Evolutionary conservation across 495 filamentous ascomycete genomes (phyloP), one percentile per base, ranked within the genome.

Genomic region (Daldinia vernicosa): DNA sequence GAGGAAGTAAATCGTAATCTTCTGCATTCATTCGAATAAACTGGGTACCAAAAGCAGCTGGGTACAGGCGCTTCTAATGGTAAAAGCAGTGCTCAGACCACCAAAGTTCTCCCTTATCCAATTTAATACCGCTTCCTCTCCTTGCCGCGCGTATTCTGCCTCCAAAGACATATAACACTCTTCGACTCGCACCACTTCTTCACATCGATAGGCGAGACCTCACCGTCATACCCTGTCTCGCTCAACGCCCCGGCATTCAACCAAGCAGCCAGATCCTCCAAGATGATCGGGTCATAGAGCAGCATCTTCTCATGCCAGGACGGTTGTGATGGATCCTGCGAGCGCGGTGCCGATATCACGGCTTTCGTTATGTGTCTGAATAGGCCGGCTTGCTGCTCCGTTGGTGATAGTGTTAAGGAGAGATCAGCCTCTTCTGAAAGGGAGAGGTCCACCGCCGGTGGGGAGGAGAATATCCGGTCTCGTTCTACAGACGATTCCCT

Each of bases 241-340:
- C 81, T 82, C 37, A 96, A 72, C 4, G 89, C 90, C 33, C 91
- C 88, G 17, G 84, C 85, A 66, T 97, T 97, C 26, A 99, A 77
- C 93, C 93, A 98, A 1, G 78, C 81, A 5, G 94, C 84, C 8
- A 99, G 80, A 62, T 98, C 95, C 78, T 98, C 95, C 1, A 98
- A 76, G 0, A 95, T 84, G 40, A 99, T 91, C 0, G 96, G 93
- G 69, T 98, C 95, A 76, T 95, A 98, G 80, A 97, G 89, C 17
- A 98, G 84, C 52, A 99, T 97, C 78, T 93, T 95, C 81, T 97
- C 91, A 60, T 96, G 83, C 90, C 92, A 98, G 6, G 85, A 92
- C 11, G 87, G 89, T 33, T 80, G 77, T 27, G 65, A 62, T 5
- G 79, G 82, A 74, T 86, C 81, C 45, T 76, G 85, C 15, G 83